A percentile compares a stretch with the other conserved stretches of the same genome.
These are phyloP conservation scores for Linnemannia exigua DNA, from an alignment of 192 early-diverging fungal genomes.

Conservation along the genomic window DNA sequence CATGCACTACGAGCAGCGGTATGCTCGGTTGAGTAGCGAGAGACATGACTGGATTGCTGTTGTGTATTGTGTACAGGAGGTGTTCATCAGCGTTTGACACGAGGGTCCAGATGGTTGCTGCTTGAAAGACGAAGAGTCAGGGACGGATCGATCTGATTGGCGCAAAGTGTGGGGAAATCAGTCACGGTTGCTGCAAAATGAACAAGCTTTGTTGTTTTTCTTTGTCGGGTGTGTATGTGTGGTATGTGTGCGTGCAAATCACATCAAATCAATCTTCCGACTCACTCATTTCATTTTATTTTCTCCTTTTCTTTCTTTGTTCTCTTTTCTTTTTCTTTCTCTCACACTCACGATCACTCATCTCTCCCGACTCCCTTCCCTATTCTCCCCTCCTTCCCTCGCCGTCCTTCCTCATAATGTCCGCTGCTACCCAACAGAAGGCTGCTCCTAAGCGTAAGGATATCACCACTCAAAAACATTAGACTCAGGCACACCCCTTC, in stretches of 20 bases:
- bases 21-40: neutral
- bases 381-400: constrained; percentile 10
- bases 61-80: constrained; percentile 2
- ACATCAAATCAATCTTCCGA: neutral
- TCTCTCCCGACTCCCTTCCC: neutral
- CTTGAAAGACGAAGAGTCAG: neutral
- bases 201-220: neutral
- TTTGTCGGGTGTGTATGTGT: neutral
- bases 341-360: neutral
- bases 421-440: constrained; percentile 33
- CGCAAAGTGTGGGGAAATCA: constrained; percentile 27
- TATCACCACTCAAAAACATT: no score
- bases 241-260: neutral
- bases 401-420: constrained; percentile 12
- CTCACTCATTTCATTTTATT: no score
- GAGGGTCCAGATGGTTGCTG: neutral
- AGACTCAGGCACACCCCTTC: neutral
- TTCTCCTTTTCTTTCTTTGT: neutral
- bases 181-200: constrained; percentile 19
- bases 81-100: neutral
- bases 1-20: neutral
- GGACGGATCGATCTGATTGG: constrained; percentile 21
- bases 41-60: no score
- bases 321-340: constrained; percentile 9
- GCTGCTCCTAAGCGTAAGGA: constrained; percentile 51